phyloP scores from a whole-genome alignment of 1,284 basidiomycete species.

The Trichosporon sp. region DNA sequence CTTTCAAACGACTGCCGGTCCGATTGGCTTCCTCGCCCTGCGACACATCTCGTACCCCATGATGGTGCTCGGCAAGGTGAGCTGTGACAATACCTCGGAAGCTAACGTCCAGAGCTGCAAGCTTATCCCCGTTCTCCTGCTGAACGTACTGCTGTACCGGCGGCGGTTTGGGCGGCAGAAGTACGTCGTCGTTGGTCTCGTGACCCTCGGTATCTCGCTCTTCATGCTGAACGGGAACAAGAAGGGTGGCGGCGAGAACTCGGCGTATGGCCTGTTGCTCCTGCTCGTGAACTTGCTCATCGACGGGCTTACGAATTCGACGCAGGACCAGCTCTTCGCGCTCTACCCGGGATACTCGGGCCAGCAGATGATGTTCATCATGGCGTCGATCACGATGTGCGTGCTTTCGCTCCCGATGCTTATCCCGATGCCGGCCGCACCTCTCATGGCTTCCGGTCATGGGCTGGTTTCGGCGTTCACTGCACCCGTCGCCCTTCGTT shows the following conservation, averaged over 20 bases:
- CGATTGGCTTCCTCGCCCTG: slow-evolving; percentile 91
- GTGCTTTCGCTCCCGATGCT: slow-evolving; percentile 67
- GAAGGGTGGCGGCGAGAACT: slow-evolving; percentile 52
- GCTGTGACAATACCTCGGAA: neutral
- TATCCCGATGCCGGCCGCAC: slow-evolving; percentile 42
- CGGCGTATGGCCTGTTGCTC: slow-evolving; percentile 48
- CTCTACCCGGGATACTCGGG: slow-evolving; percentile 60
- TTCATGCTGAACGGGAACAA: slow-evolving; percentile 78
- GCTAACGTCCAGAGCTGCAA: slow-evolving; percentile 73
- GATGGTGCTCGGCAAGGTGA: slow-evolving; percentile 88
- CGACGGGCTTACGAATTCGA: slow-evolving; percentile 95
- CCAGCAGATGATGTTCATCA: slow-evolving; percentile 99
- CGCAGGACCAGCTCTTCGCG: slow-evolving; percentile 93
- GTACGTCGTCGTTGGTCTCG: slow-evolving; percentile 87
- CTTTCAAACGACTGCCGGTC: slow-evolving; percentile 87
- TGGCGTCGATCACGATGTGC: slow-evolving; percentile 67
- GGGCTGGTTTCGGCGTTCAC: slow-evolving; percentile 49
- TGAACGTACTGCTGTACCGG: slow-evolving; percentile 69
- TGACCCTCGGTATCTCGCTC: slow-evolving; percentile 88
- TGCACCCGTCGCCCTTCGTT: slow-evolving; percentile 68
- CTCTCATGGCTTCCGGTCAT: slow-evolving; percentile 37
- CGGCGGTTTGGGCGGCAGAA: slow-evolving; percentile 89
- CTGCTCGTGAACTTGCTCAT: slow-evolving; percentile 65
- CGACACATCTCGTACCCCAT: slow-evolving; percentile 97
- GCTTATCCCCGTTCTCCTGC: slow-evolving; percentile 64